Evolutionary conservation across 192 early-diverging fungal species (phyloP).

Genomic region (Pecoramyces ruminantium): DNA sequence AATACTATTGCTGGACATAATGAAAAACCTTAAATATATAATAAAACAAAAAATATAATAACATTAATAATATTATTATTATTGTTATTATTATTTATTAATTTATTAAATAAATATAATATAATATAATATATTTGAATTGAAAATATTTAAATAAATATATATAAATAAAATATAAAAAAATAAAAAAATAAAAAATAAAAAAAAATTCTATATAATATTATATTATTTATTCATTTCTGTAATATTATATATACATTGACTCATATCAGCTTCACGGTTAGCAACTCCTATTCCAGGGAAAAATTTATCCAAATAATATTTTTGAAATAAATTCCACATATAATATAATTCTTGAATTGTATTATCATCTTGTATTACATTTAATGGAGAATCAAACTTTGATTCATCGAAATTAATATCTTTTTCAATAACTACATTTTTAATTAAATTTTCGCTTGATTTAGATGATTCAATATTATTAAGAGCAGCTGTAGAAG

Average conservation of each 20-base stretch:
- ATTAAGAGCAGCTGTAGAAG: too few relatives aligned
- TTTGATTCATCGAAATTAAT: background rate
- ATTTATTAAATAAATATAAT: too few relatives aligned
- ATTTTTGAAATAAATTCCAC: constrained; percentile 50
- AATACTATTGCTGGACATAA: background rate
- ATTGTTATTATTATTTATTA: too few relatives aligned
- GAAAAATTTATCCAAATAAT: constrained; percentile 53
- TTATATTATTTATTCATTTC: too few relatives aligned
- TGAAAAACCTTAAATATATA: background rate
- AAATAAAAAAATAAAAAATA: too few relatives aligned
- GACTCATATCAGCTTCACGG: constrained; percentile 12
- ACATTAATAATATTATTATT: too few relatives aligned
- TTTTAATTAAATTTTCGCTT: too few relatives aligned
- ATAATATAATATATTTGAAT: too few relatives aligned
- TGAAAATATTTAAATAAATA: too few relatives aligned
- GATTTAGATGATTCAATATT: too few relatives aligned
- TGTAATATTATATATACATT: constrained; percentile 3
- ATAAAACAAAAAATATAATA: too few relatives aligned
- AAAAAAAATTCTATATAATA: too few relatives aligned
- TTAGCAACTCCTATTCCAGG: constrained; percentile 41
- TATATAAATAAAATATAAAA: constrained; percentile 41
- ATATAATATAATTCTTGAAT: constrained; percentile 7
- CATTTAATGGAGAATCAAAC: background rate
- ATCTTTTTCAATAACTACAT: background rate
- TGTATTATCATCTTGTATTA: background rate